Evolutionary conservation across 257 asterid genomes (phyloP).

Genomic region (Solanum pinnatisectum): DNA sequence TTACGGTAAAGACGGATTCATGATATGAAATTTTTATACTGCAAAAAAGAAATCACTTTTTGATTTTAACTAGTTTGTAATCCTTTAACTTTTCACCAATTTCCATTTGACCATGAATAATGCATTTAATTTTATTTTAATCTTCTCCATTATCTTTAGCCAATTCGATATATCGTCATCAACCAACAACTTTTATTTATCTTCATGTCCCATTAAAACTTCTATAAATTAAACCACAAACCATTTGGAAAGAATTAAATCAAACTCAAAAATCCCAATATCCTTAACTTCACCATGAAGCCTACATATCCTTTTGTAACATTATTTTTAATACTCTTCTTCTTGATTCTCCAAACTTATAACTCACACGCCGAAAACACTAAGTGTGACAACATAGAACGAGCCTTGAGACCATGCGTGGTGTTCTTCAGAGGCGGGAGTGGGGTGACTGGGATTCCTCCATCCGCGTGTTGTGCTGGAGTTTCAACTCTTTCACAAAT

Average conservation of each 20-base stretch:
- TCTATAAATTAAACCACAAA: neutral
- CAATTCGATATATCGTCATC: neutral
- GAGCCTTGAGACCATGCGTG: neutral
- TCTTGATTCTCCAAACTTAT: neutral
- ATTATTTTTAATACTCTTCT: neutral
- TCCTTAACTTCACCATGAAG: neutral
- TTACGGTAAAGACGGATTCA: too few relatives aligned
- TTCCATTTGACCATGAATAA: too few relatives aligned
- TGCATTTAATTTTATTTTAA: neutral
- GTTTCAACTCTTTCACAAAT: neutral
- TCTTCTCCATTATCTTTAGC: neutral
- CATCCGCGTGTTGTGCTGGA: neutral
- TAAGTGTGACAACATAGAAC: neutral
- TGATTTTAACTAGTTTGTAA: neutral
- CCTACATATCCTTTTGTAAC: neutral
- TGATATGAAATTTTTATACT: too few relatives aligned
- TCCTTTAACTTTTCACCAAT: neutral
- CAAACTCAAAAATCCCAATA: neutral
- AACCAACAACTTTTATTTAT: neutral
- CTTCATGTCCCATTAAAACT: neutral
- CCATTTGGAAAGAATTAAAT: neutral
- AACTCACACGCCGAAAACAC: neutral
- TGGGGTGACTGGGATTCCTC: neutral
- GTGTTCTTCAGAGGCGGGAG: neutral
- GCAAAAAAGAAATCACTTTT: neutral